Evolutionary conservation across 805 yeast species (phyloP).

Genomic region (Myxozyma udenii): DNA sequence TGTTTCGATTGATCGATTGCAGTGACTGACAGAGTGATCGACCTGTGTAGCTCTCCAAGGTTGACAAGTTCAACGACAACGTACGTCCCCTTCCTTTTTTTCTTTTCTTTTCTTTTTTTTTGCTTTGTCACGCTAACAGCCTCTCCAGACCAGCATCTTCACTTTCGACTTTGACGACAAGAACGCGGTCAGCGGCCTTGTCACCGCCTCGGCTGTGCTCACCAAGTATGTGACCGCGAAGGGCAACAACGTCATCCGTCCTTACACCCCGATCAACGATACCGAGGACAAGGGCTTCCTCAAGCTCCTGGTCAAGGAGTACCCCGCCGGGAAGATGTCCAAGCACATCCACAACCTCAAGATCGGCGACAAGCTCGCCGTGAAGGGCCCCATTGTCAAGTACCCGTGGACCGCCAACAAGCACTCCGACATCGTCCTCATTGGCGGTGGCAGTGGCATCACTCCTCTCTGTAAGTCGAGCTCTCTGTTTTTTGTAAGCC

Average conservation of each 20-base stretch:
- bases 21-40: not conserved
- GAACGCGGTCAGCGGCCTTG: conserved; percentile 27
- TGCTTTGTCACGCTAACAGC: too few relatives aligned
- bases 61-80: conserved; percentile 14
- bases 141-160: conserved; percentile 24
- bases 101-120: too few relatives aligned
- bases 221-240: conserved; percentile 71
- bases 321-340: conserved; percentile 81
- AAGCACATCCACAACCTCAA: conserved; percentile 67
- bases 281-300: conserved; percentile 66
- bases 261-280: conserved; percentile 78
- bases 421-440: conserved; percentile 70
- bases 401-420: conserved; percentile 88
- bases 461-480: conserved; percentile 60
- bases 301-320: conserved; percentile 78
- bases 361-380: conserved; percentile 74
- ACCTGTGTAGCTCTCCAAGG: conserved; percentile 16
- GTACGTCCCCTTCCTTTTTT: conserved; percentile 6
- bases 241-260: conserved; percentile 81
- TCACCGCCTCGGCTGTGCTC: conserved; percentile 69
- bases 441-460: conserved; percentile 97
- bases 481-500: not conserved
- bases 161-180: conserved; percentile 31
- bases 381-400: conserved; percentile 92
- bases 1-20: not conserved